Evolutionary conservation across 2,329 filamentous ascomycete species (phyloP).

Genomic region (Colletotrichum sojae): DNA sequence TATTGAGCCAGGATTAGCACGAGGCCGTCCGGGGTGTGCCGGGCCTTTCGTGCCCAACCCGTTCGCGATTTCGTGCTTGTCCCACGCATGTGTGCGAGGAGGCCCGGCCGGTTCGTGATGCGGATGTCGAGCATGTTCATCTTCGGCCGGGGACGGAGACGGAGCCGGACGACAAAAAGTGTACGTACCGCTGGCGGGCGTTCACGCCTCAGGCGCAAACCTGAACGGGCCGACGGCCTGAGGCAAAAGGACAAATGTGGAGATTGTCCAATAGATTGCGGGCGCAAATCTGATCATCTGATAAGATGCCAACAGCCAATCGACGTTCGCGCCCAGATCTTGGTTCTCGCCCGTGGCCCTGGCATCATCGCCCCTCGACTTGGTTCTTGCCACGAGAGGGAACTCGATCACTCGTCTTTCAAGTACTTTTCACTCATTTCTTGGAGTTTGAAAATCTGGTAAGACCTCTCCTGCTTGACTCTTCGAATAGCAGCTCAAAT

Average conservation of each 20-base stretch:
- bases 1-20: conserved; percentile 15
- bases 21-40: conserved; percentile 1
- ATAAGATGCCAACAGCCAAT: conserved; percentile 21
- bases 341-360: not conserved
- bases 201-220: too few relatives aligned
- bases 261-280: not conserved
- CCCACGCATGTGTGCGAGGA: not conserved
- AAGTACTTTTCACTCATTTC: too few relatives aligned
- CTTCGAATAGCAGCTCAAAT: too few relatives aligned
- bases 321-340: not conserved
- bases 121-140: not conserved
- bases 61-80: not conserved
- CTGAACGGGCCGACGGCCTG: not conserved
- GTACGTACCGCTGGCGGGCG: too few relatives aligned
- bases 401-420: too few relatives aligned
- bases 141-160: conserved; percentile 3
- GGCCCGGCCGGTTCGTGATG: not conserved
- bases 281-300: conserved; percentile 29
- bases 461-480: too few relatives aligned
- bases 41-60: conserved; percentile 32
- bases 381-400: not conserved
- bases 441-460: too few relatives aligned
- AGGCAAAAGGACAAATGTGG: not conserved
- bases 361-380: conserved; percentile 11
- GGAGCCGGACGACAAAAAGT: not conserved